Evolutionary conservation across 1,284 basidiomycete species (phyloP).

Genomic region (Veloboletus limbatus): DNA sequence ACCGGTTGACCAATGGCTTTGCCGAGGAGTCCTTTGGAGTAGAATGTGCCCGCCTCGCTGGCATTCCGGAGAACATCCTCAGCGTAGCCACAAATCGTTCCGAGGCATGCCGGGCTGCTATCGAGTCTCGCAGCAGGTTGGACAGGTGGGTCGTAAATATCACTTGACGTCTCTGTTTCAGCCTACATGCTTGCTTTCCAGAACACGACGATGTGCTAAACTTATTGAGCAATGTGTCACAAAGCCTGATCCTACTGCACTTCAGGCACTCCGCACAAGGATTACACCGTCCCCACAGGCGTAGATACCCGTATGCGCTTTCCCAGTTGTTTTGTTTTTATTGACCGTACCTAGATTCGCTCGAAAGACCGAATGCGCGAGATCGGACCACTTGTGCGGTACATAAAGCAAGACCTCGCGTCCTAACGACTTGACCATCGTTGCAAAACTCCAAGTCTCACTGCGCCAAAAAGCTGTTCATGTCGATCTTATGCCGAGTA

Average conservation of each 20-base stretch:
- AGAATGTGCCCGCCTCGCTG: conserved; percentile 86
- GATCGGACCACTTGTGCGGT: too few relatives aligned
- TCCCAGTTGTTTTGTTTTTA: neutral
- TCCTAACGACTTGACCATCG: too few relatives aligned
- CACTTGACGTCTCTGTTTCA: neutral
- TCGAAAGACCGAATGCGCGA: too few relatives aligned
- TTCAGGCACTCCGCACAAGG: conserved; percentile 22
- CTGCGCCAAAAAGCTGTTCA: too few relatives aligned
- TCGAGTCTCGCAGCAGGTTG: conserved; percentile 47
- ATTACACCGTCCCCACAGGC: conserved; percentile 3
- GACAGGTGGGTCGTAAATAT: conserved; percentile 44
- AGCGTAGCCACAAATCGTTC: conserved; percentile 56
- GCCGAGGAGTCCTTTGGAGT: conserved; percentile 84
- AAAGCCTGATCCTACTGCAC: conserved; percentile 14
- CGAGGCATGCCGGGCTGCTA: conserved; percentile 50
- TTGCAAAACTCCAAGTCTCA: too few relatives aligned
- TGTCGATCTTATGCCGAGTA: too few relatives aligned
- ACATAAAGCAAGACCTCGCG: too few relatives aligned
- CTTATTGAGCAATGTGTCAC: conserved; percentile 28
- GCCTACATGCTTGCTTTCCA: conserved; percentile 3
- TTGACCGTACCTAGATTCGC: too few relatives aligned
- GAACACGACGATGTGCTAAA: conserved; percentile 22
- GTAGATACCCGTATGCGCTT: conserved; percentile 7
- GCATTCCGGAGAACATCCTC: conserved; percentile 68
- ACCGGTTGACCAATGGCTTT: conserved; percentile 68